phyloP scores from a whole-genome alignment of 768 basidiomycete species.

The Strobilomyces dryophilus region DNA sequence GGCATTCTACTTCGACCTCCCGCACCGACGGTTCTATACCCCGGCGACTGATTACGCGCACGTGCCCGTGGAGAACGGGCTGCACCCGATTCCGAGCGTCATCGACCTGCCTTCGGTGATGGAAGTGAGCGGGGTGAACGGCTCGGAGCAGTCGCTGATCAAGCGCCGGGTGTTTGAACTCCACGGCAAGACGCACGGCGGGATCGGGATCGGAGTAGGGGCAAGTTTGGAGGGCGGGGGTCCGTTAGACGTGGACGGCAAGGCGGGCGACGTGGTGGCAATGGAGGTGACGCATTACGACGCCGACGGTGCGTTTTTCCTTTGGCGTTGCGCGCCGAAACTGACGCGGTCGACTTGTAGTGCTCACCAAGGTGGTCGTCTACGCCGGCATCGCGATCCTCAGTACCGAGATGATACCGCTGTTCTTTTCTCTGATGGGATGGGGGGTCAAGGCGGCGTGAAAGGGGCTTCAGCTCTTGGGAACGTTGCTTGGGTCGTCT shows the following conservation, averaged over 20 bases:
- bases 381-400: conserved; percentile 83
- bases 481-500: no score
- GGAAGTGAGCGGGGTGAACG: conserved; percentile 39
- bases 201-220: conserved; percentile 14
- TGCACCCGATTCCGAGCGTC: conserved; percentile 79
- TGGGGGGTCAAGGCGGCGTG: conserved; percentile 55
- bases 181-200: conserved; percentile 5
- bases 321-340: background rate
- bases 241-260: conserved; percentile 28
- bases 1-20: conserved; percentile 64
- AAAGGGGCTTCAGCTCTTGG: background rate
- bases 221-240: conserved; percentile 23
- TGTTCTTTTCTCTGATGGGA: conserved; percentile 62
- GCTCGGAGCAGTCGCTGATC: conserved; percentile 20
- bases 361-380: conserved; percentile 86
- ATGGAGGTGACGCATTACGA: conserved; percentile 68
- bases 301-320: conserved; percentile 63
- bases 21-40: conserved; percentile 83
- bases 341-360: conserved; percentile 35
- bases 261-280: conserved; percentile 16
- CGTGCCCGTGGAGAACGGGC: conserved; percentile 53
- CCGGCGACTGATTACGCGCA: conserved; percentile 84
- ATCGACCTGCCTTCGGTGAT: conserved; percentile 64
- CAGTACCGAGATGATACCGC: conserved; percentile 57
- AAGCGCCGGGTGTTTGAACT: conserved; percentile 18